Conservation (phyloP, 140 eudicot genomes). For the Erigeron philadelphicus region DNA sequence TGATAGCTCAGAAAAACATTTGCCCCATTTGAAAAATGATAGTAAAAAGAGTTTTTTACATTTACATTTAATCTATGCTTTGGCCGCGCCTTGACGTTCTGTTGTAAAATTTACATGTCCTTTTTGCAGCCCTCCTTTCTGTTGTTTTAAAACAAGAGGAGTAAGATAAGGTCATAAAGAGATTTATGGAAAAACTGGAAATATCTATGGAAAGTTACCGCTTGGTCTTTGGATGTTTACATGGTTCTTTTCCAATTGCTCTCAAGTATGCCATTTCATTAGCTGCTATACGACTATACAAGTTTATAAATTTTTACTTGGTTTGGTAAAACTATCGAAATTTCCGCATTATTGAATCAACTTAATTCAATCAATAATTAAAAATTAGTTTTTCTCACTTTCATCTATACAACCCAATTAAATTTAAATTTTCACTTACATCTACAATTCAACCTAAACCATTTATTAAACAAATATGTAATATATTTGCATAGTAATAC, state of each 20-base stretch:
- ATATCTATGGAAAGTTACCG: slow-evolving; percentile 26
- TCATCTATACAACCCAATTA: no score
- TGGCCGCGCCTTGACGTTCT: slow-evolving; percentile 22
- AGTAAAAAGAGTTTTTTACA: slow-evolving; percentile 21
- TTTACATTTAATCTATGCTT: slow-evolving; percentile 22
- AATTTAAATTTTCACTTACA: no score
- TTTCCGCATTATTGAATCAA: no score
- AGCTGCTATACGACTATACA: no score
- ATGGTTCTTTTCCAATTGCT: neutral
- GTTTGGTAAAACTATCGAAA: no score
- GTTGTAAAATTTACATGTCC: slow-evolving; percentile 28
- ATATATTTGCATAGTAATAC: no score
- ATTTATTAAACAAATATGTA: no score
- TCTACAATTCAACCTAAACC: no score
- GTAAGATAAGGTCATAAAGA: slow-evolving; percentile 16
- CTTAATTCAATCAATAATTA: no score
- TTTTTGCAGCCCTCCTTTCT: slow-evolving; percentile 26
- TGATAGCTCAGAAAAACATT: slow-evolving; percentile 64
- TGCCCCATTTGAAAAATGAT: slow-evolving; percentile 75
- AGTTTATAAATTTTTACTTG: no score
- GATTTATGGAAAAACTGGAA: slow-evolving; percentile 20
- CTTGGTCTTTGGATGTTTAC: slow-evolving; percentile 17
- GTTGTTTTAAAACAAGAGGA: slow-evolving; percentile 23
- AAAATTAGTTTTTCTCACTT: no score
- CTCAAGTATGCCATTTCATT: no score